A percentile compares a stretch with the other conserved stretches of the same genome.
These are phyloP conservation scores for Brasilioporus rufonigricans DNA, from an alignment of 768 basidiomycete genomes.

Conservation along the genomic window DNA sequence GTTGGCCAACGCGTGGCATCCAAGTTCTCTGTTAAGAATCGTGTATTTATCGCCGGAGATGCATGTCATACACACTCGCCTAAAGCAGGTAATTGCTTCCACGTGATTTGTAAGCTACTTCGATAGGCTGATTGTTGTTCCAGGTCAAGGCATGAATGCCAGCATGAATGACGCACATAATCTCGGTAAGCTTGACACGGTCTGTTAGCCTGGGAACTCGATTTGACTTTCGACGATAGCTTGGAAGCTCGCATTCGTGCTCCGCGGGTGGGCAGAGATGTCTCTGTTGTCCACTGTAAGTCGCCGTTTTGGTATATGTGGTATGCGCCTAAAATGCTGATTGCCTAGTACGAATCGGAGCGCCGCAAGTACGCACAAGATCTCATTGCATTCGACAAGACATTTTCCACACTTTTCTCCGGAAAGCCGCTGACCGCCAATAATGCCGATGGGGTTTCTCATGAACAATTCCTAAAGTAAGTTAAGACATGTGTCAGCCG, in stretches of 20 bases:
- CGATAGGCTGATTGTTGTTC: slow-evolving; percentile 17
- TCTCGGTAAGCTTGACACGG: slow-evolving; percentile 32
- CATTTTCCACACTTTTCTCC: slow-evolving; percentile 50
- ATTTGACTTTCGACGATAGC: slow-evolving; percentile 23
- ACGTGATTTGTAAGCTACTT: not conserved
- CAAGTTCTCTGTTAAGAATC: slow-evolving; percentile 43
- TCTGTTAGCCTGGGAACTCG: not conserved
- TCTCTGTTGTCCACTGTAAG: slow-evolving; percentile 47
- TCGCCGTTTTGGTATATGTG: not conserved
- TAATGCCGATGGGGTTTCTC: slow-evolving; percentile 37
- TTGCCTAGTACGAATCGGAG: slow-evolving; percentile 49
- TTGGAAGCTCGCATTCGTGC: slow-evolving; percentile 54
- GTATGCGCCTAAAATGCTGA: not conserved
- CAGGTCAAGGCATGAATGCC: slow-evolving; percentile 40
- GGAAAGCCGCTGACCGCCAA: slow-evolving; percentile 45
- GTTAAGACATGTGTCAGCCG: slow-evolving; percentile 2
- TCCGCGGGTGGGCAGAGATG: slow-evolving; percentile 45
- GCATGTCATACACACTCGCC: slow-evolving; percentile 49
- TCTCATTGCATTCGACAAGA: slow-evolving; percentile 52
- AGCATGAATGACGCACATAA: slow-evolving; percentile 47
- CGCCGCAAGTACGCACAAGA: slow-evolving; percentile 53
- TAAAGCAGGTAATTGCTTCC: slow-evolving; percentile 35
- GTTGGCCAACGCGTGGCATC: slow-evolving; percentile 58
- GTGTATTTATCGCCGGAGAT: slow-evolving; percentile 55
- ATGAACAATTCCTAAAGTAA: slow-evolving; percentile 45